phyloP scores from a whole-genome alignment of 306 rosid genomes.

The Fagus sylvatica region DNA sequence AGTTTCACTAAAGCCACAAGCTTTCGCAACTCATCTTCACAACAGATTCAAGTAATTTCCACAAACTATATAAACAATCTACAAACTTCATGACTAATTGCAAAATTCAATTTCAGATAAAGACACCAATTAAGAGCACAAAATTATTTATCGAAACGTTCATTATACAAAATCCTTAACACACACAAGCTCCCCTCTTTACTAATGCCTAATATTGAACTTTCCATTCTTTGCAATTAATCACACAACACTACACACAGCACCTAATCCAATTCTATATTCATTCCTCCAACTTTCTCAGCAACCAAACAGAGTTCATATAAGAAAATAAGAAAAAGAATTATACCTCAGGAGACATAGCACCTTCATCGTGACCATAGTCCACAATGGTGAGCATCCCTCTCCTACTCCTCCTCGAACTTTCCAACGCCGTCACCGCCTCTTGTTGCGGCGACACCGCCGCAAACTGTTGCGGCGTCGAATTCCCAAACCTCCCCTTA shows the following conservation, averaged over 20 bases:
- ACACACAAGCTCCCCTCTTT: not conserved
- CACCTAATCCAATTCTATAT: not conserved
- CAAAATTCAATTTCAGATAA: not conserved
- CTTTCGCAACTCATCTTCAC: not conserved
- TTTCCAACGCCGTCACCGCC: conserved; percentile 18
- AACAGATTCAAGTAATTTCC: not conserved
- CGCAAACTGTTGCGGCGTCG: conserved; percentile 33
- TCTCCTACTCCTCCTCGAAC: conserved; percentile 34
- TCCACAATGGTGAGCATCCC: conserved; percentile 80
- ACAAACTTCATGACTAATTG: not conserved
- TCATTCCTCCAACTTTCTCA: not conserved
- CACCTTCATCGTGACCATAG: conserved; percentile 88
- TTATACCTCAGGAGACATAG: conserved; percentile 95
- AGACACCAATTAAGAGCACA: not conserved
- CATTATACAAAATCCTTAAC: not conserved
- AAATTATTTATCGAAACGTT: not conserved
- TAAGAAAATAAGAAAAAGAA: not conserved
- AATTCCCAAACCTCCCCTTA: conserved; percentile 38
- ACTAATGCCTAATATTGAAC: not conserved
- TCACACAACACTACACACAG: not conserved
- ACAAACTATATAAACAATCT: not conserved
- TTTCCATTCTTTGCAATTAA: not conserved
- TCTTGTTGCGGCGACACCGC: conserved; percentile 48
- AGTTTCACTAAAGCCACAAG: not conserved
- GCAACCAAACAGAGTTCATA: not conserved